Percentiles rank a stretch among this genome's conserved stretches.
Evolutionary conservation across 2,329 filamentous ascomycete genomes (phyloP).

Genomic region (Chalaropsis ovoidea): DNA sequence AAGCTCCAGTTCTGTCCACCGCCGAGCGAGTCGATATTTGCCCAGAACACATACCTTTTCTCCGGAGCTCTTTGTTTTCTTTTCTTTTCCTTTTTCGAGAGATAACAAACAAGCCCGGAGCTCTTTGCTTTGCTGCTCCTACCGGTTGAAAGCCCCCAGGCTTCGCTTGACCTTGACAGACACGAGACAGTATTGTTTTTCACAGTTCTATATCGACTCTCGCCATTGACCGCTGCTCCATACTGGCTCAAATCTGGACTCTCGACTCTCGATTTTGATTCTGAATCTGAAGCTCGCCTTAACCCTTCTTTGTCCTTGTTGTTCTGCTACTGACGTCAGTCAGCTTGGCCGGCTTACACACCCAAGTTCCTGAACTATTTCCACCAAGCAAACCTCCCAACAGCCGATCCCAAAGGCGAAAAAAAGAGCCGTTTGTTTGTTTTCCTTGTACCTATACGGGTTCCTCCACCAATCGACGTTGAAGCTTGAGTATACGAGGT

Average conservation of each 20-base stretch:
- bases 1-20: neutral
- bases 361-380: neutral
- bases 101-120: neutral
- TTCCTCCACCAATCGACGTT: conserved; percentile 6
- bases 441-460: neutral
- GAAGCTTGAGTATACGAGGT: conserved; percentile 7
- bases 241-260: conserved; percentile 7
- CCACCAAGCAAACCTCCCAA: neutral
- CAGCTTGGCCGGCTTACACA: conserved; percentile 7
- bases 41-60: neutral
- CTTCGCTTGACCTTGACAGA: neutral
- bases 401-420: neutral
- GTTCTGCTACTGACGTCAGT: neutral
- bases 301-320: neutral
- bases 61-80: no score
- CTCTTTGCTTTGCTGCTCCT: neutral
- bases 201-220: neutral
- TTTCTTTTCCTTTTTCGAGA: no score
- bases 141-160: neutral
- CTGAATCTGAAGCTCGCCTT: conserved; percentile 4
- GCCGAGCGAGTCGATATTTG: neutral
- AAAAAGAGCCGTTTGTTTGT: neutral
- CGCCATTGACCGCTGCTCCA: neutral
- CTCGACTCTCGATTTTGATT: neutral
- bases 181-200: conserved; percentile 1